These are phyloP conservation scores for Arxiozyma heterogenica DNA, from an alignment of 1,139 yeast species.

Conservation along the genomic window DNA sequence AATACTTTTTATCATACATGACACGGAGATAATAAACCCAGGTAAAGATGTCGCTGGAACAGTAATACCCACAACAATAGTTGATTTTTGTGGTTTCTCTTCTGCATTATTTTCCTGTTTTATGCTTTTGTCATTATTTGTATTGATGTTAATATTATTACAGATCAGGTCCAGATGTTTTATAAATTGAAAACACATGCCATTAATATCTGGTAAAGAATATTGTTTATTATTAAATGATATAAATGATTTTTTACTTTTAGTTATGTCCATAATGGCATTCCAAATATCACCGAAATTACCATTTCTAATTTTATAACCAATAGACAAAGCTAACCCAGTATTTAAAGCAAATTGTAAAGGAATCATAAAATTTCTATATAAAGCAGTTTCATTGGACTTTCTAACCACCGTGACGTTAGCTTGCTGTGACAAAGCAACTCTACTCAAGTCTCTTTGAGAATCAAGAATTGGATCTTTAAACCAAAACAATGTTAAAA, in stretches of 20 bases:
- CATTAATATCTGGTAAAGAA: conserved; percentile 21
- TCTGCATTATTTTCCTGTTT: not conserved
- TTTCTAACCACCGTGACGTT: conserved; percentile 48
- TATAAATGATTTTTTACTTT: conserved; percentile 3
- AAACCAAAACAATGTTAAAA: conserved; percentile 15
- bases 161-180: conserved; percentile 3
- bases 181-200: conserved; percentile 18
- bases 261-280: conserved; percentile 29
- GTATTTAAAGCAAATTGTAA: conserved; percentile 53
- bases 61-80: conserved; percentile 24
- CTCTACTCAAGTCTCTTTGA: conserved; percentile 44
- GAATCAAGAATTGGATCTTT: conserved; percentile 24
- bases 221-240: not conserved
- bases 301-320: conserved; percentile 59
- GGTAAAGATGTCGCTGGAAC: conserved; percentile 20
- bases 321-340: conserved; percentile 55
- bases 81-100: conserved; percentile 4
- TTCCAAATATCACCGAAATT: conserved; percentile 57
- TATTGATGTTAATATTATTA: conserved; percentile 3
- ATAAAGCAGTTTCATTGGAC: conserved; percentile 51
- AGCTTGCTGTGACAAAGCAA: conserved; percentile 54
- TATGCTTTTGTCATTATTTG: not conserved
- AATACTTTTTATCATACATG: conserved; percentile 27
- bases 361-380: conserved; percentile 56
- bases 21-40: conserved; percentile 29